phyloP scores from a whole-genome alignment of 345 rosid species.

The Brassica cretica region DNA sequence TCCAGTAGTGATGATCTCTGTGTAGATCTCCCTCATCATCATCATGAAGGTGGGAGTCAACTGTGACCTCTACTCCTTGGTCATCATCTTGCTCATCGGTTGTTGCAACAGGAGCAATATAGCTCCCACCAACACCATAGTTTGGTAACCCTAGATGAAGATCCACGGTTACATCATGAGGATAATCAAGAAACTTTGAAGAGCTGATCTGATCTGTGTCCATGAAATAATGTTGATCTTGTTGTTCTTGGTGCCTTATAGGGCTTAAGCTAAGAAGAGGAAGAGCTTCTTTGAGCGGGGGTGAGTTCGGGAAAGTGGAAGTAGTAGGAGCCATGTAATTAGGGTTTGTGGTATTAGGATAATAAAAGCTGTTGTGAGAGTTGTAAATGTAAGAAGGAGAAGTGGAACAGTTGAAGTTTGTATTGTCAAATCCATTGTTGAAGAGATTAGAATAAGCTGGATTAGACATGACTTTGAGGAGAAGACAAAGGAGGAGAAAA shows the following conservation, averaged over 20 bases:
- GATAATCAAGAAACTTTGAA: slow-evolving; percentile 22
- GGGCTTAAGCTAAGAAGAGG: slow-evolving; percentile 88
- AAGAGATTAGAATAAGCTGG: slow-evolving; percentile 49
- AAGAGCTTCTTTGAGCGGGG: slow-evolving; percentile 84
- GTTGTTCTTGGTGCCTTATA: slow-evolving; percentile 45
- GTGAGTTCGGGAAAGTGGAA: slow-evolving; percentile 49
- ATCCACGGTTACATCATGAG: slow-evolving; percentile 65
- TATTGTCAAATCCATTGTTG: slow-evolving; percentile 53
- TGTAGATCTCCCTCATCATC: slow-evolving; percentile 42
- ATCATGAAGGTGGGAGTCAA: slow-evolving; percentile 32
- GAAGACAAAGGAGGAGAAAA: slow-evolving; percentile 12
- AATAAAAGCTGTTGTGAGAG: slow-evolving; percentile 37
- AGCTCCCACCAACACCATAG: slow-evolving; percentile 38
- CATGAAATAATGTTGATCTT: slow-evolving; percentile 47
- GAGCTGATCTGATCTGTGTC: slow-evolving; percentile 23
- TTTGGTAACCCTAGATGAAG: slow-evolving; percentile 83
- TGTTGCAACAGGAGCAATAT: slow-evolving; percentile 4
- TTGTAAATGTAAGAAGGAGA: slow-evolving; percentile 42
- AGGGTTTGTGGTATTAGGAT: slow-evolving; percentile 39
- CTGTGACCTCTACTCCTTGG: slow-evolving; percentile 49
- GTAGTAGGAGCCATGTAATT: slow-evolving; percentile 11
- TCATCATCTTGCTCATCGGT: slow-evolving; percentile 38
- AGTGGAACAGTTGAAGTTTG: slow-evolving; percentile 44
- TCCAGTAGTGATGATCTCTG: slow-evolving; percentile 84
- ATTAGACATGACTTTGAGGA: slow-evolving; percentile 56